Conservation (phyloP, 2,329 filamentous ascomycete species). For the Didymosphaeria variabile region DNA sequence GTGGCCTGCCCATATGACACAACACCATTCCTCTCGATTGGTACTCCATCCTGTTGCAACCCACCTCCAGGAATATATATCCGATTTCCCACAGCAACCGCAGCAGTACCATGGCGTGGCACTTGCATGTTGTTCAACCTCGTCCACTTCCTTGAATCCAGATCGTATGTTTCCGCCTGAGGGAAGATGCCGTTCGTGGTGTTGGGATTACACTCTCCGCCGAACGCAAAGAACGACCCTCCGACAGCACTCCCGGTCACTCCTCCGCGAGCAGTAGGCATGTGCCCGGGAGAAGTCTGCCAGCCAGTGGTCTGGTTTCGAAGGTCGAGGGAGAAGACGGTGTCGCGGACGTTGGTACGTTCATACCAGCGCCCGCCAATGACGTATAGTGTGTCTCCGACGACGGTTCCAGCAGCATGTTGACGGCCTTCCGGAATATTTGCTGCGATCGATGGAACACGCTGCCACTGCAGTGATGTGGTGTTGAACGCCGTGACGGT, state of each 20-base stretch:
- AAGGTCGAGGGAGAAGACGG: constrained; percentile 18
- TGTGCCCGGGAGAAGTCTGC: constrained; percentile 1
- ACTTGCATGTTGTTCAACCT: constrained; percentile 13
- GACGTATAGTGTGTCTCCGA: constrained; percentile 13
- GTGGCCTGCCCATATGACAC: not conserved
- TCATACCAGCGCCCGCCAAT: constrained; percentile 5
- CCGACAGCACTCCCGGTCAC: constrained; percentile 9
- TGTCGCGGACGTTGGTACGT: constrained; percentile 10
- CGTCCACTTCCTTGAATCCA: constrained; percentile 6
- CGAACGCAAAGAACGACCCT: constrained; percentile 20
- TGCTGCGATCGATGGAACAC: not conserved
- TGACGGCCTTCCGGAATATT: constrained; percentile 19
- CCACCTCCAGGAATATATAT: constrained; percentile 24
- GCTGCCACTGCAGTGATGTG: constrained; percentile 6
- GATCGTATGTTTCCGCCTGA: constrained; percentile 18
- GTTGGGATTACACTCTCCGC: constrained; percentile 18
- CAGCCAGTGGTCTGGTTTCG: constrained; percentile 5
- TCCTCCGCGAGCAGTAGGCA: constrained; percentile 21
- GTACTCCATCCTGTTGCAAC: constrained; percentile 12
- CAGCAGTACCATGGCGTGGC: constrained; percentile 19
- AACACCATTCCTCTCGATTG: not conserved
- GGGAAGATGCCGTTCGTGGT: constrained; percentile 18
- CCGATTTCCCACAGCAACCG: constrained; percentile 13
- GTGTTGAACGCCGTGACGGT: constrained; percentile 13
- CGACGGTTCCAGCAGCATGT: constrained; percentile 18